A percentile compares a stretch with the other conserved stretches of the same genome.
phyloP scores from a whole-genome alignment of 164 flowering plant genomes.

The Vitis riparia region DNA sequence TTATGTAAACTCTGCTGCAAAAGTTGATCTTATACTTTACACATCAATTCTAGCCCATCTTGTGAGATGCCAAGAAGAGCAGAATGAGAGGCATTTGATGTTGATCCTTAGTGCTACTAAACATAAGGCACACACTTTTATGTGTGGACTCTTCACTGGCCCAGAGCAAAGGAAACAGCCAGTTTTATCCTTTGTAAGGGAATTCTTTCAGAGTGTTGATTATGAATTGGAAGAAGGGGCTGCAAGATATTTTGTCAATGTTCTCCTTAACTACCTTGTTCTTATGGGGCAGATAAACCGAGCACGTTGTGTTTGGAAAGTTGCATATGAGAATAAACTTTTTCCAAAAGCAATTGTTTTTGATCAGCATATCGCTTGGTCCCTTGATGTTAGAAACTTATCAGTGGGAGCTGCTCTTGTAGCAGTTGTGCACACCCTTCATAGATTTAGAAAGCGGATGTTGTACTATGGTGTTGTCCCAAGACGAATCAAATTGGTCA shows the following conservation, averaged over 20 bases:
- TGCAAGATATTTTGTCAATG: conserved; percentile 86
- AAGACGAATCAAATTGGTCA: conserved; percentile 87
- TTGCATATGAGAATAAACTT: conserved; percentile 93
- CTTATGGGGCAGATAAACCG: conserved; percentile 98
- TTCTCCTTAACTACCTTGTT: conserved; percentile 90
- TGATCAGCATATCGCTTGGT: conserved; percentile 99
- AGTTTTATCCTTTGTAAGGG: conserved; percentile 85
- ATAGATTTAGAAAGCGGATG: conserved; percentile 95
- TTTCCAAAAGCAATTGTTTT: conserved; percentile 97
- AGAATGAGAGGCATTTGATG: conserved; percentile 88
- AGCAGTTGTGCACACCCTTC: conserved; percentile 95
- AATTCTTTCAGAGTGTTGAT: conserved; percentile 86
- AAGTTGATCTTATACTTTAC: conserved; percentile 90
- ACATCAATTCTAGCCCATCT: conserved; percentile 91
- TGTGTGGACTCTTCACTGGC: conserved; percentile 95
- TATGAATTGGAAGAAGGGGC: conserved; percentile 91
- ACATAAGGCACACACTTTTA: conserved; percentile 86
- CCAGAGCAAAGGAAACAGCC: conserved; percentile 93
- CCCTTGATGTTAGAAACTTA: conserved; percentile 90
- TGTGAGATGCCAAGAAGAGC: conserved; percentile 90
- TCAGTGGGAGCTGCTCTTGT: conserved; percentile 97
- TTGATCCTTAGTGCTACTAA: conserved; percentile 75
- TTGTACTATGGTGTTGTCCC: conserved; percentile 94
- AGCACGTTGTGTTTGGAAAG: conserved; percentile 98
- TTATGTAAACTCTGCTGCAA: conserved; percentile 75